Conservation (phyloP, 1,284 basidiomycete genomes). For the Clitocybe nebularis region DNA sequence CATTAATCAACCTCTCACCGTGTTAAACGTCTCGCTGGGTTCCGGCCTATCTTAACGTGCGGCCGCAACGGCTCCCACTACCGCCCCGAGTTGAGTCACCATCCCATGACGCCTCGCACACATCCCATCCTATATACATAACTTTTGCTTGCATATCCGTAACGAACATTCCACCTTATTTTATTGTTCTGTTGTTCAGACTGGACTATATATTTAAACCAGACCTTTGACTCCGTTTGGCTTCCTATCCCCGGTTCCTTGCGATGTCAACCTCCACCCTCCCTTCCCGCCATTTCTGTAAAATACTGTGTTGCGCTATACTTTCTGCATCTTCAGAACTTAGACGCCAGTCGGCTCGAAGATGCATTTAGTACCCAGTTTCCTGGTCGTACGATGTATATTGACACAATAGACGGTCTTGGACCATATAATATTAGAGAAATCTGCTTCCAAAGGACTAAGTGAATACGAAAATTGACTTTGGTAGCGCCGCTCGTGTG, state of each 20-base stretch:
- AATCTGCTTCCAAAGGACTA: too few species aligned
- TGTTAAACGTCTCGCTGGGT: not conserved
- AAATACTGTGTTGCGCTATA: conserved; percentile 6
- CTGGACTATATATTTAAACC: conserved; percentile 9
- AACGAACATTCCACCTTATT: conserved; percentile 15
- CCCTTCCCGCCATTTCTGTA: conserved; percentile 5
- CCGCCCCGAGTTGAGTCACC: not conserved
- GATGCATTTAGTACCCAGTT: not conserved
- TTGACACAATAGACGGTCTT: conserved; percentile 1
- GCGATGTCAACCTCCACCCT: conserved; percentile 5
- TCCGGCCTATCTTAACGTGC: too few species aligned
- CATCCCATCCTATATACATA: conserved; percentile 13
- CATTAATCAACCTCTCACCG: conserved; percentile 5
- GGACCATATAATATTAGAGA: not conserved
- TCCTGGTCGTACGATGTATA: not conserved
- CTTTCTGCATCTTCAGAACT: not conserved
- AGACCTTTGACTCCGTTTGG: too few species aligned
- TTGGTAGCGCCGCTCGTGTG: too few species aligned
- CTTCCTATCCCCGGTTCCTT: conserved; percentile 4
- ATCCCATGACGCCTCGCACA: too few species aligned
- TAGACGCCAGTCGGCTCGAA: not conserved
- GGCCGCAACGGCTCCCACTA: too few species aligned
- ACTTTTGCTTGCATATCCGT: conserved; percentile 16
- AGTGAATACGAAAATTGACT: too few species aligned
- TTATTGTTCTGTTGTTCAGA: conserved; percentile 11